These are phyloP conservation scores for Verruconis gallopava DNA, from an alignment of 2,329 filamentous ascomycete genomes.

Conservation along the genomic window DNA sequence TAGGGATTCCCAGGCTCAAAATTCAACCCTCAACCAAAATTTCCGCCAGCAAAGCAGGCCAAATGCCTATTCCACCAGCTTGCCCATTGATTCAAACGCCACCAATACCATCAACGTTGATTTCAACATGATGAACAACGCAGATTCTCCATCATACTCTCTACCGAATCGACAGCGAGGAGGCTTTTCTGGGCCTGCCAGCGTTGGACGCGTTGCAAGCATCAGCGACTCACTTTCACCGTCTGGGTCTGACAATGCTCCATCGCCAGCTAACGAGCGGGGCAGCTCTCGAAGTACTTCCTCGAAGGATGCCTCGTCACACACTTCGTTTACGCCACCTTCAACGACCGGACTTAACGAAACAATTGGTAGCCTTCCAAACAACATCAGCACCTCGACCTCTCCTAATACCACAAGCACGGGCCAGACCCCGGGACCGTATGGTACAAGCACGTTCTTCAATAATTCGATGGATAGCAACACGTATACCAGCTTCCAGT, in stretches of 20 bases:
- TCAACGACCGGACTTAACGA: neutral
- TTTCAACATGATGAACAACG: neutral
- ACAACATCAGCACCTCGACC: neutral
- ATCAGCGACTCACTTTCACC: conserved; percentile 16
- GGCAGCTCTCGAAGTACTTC: conserved; percentile 6
- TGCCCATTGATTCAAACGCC: conserved; percentile 6
- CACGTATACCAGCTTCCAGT: conserved; percentile 3
- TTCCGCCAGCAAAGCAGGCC: no score
- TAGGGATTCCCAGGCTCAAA: conserved; percentile 18
- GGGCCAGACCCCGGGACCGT: neutral
- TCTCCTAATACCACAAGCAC: neutral
- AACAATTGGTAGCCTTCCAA: neutral
- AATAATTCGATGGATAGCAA: neutral
- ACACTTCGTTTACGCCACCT: conserved; percentile 11
- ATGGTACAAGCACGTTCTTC: neutral
- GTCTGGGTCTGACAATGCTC: conserved; percentile 13
- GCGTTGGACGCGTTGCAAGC: conserved; percentile 7
- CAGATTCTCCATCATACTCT: conserved; percentile 1
- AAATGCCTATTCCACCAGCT: neutral
- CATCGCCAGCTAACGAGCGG: conserved; percentile 16
- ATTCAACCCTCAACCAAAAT: neutral
- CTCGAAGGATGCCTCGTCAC: conserved; percentile 7
- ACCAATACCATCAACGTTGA: neutral
- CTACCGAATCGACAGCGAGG: conserved; percentile 4
- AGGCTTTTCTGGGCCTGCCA: neutral